phyloP scores from a whole-genome alignment of 345 rosid species.

The Mangifera indica region DNA sequence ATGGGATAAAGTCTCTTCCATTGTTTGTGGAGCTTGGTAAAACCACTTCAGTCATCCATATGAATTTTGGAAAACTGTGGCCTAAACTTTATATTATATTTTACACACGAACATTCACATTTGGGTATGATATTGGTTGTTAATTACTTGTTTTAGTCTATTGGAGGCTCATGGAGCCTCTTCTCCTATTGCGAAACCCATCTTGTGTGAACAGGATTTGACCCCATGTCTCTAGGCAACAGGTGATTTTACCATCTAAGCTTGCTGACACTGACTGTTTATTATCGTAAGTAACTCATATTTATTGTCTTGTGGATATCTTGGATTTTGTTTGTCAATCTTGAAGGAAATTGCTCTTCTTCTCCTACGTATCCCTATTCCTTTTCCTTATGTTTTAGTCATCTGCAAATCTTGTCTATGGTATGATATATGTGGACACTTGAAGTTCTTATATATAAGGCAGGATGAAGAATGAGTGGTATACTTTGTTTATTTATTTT shows the following conservation, averaged over 20 bases:
- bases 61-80: neutral
- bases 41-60: too few species aligned
- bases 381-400: neutral
- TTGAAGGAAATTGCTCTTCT: neutral
- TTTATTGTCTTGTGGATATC: neutral
- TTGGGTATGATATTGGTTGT: too few species aligned
- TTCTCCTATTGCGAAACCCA: neutral
- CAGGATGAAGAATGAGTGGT: neutral
- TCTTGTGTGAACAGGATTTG: neutral
- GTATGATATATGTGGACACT: neutral
- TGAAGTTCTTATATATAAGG: neutral
- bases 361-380: neutral
- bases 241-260: neutral
- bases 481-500: neutral
- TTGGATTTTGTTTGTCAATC: neutral
- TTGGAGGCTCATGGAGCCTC: neutral
- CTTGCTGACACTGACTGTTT: neutral
- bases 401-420: neutral
- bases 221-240: neutral
- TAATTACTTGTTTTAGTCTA: neutral
- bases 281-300: neutral
- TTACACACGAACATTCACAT: too few species aligned
- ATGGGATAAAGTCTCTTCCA: too few species aligned
- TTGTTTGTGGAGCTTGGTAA: too few species aligned
- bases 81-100: neutral